phyloP scores from a whole-genome alignment of 2,329 filamentous ascomycete species.

The Talaromyces islandicus region DNA sequence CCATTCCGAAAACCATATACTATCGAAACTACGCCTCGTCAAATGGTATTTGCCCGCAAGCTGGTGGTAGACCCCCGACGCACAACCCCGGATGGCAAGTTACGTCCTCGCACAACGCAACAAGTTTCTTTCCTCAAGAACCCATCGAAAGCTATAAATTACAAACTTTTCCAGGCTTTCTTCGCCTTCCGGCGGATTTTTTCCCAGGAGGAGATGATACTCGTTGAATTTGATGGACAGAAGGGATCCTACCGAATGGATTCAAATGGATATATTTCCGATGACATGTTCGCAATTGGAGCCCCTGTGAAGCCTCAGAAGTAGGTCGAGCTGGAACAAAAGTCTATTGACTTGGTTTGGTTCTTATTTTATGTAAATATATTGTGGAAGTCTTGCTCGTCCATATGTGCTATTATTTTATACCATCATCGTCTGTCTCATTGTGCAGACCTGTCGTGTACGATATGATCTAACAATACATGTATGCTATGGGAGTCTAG shows the following conservation, averaged over 20 bases:
- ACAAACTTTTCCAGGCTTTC: conserved; percentile 26
- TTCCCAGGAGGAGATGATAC: conserved; percentile 35
- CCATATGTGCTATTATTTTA: background rate
- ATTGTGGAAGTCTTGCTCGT: background rate
- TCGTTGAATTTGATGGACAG: conserved; percentile 30
- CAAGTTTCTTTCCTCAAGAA: conserved; percentile 26
- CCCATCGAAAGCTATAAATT: conserved; percentile 26
- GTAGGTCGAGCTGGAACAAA: conserved; percentile 4
- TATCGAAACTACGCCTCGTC: conserved; percentile 26
- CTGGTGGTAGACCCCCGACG: conserved; percentile 23
- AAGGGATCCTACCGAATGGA: conserved; percentile 33
- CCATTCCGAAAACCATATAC: conserved; percentile 34
- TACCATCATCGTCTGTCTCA: background rate
- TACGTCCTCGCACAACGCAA: conserved; percentile 8
- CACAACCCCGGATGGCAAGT: conserved; percentile 6
- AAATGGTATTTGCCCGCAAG: conserved; percentile 29
- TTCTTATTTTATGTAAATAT: background rate
- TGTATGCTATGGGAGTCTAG: background rate
- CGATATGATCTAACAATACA: background rate
- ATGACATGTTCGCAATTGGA: conserved; percentile 29
- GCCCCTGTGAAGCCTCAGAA: background rate
- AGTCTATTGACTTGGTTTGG: background rate
- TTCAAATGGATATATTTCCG: conserved; percentile 28
- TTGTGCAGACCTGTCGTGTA: background rate
- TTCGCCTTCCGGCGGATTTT: conserved; percentile 32